Conservation (phyloP, 495 filamentous ascomycete genomes). For the Penicillium odoratum region DNA sequence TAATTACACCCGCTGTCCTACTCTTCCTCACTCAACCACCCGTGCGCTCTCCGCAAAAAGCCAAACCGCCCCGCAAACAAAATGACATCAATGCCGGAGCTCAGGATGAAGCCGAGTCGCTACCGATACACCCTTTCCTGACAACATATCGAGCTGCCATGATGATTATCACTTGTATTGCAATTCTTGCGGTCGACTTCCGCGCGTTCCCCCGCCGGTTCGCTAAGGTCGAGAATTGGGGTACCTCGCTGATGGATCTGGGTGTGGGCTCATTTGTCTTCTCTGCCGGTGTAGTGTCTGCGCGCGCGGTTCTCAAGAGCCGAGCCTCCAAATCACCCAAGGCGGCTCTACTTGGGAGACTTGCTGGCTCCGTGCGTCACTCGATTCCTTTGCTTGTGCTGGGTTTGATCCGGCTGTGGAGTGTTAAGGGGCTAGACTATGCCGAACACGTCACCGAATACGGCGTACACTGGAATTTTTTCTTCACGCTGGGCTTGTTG, state of each 20-base stretch:
- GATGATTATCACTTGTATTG: slow-evolving; percentile 89
- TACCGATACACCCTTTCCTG: slow-evolving; percentile 86
- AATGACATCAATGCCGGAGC: slow-evolving; percentile 27
- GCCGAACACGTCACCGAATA: slow-evolving; percentile 98
- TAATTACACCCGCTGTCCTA: slow-evolving; percentile 67
- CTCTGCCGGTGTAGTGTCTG: slow-evolving; percentile 88
- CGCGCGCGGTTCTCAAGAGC: slow-evolving; percentile 79
- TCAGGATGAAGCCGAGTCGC: slow-evolving; percentile 38
- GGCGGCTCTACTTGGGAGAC: slow-evolving; percentile 49
- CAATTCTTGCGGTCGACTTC: slow-evolving; percentile 98
- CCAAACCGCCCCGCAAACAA: slow-evolving; percentile 56
- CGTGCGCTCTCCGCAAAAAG: slow-evolving; percentile 49
- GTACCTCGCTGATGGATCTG: slow-evolving; percentile 96
- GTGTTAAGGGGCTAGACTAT: slow-evolving; percentile 92
- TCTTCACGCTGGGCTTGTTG: slow-evolving; percentile 90
- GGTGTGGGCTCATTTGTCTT: slow-evolving; percentile 98
- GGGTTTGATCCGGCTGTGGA: slow-evolving; percentile 78
- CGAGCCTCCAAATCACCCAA: slow-evolving; percentile 42
- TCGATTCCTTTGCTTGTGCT: slow-evolving; percentile 80
- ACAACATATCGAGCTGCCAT: slow-evolving; percentile 88
- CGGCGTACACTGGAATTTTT: slow-evolving; percentile 99
- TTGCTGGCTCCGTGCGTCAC: slow-evolving; percentile 68
- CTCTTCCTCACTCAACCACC: slow-evolving; percentile 53
- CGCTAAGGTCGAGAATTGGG: slow-evolving; percentile 97
- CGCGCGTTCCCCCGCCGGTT: slow-evolving; percentile 88